Evolutionary conservation across 768 basidiomycete genomes (phyloP).

Genomic region (Rhodotorula kratochvilovae): DNA sequence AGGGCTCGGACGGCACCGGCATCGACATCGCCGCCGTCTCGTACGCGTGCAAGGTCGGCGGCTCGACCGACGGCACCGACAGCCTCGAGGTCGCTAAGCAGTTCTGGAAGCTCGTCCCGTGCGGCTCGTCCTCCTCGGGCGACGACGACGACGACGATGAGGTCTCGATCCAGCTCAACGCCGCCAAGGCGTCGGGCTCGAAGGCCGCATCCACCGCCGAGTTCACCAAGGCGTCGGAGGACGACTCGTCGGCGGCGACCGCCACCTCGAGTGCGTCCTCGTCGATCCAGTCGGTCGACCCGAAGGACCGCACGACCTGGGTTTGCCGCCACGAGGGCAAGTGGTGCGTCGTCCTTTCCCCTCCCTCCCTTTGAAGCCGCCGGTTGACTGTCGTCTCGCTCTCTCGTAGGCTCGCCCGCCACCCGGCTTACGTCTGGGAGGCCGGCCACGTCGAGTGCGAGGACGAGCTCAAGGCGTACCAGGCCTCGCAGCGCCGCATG

Average conservation of each 20-base stretch:
- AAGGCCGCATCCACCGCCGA: neutral
- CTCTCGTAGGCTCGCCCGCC: neutral
- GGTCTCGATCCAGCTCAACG: neutral
- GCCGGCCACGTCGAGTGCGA: conserved; percentile 27
- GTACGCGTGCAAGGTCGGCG: conserved; percentile 34
- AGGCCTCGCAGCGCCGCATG: neutral
- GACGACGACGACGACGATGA: neutral
- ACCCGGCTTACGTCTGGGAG: neutral
- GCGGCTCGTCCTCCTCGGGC: conserved; percentile 6
- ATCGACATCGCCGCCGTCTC: conserved; percentile 24
- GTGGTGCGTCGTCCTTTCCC: conserved; percentile 2
- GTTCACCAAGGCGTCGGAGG: neutral
- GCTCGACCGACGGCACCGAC: conserved; percentile 9
- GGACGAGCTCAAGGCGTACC: conserved; percentile 11
- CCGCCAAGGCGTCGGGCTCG: neutral
- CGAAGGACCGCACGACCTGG: conserved; percentile 25
- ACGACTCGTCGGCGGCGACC: neutral
- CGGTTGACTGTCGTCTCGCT: neutral
- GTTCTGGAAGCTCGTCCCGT: conserved; percentile 27
- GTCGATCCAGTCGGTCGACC: conserved; percentile 7
- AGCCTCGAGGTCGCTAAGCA: conserved; percentile 31
- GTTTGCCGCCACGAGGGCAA: conserved; percentile 15
- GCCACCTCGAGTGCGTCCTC: neutral
- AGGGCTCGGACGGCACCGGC: neutral
- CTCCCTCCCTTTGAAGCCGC: too few relatives aligned